phyloP scores from a whole-genome alignment of 2,329 filamentous ascomycete species.

The Magnaporthiopsis rhizophila region DNA sequence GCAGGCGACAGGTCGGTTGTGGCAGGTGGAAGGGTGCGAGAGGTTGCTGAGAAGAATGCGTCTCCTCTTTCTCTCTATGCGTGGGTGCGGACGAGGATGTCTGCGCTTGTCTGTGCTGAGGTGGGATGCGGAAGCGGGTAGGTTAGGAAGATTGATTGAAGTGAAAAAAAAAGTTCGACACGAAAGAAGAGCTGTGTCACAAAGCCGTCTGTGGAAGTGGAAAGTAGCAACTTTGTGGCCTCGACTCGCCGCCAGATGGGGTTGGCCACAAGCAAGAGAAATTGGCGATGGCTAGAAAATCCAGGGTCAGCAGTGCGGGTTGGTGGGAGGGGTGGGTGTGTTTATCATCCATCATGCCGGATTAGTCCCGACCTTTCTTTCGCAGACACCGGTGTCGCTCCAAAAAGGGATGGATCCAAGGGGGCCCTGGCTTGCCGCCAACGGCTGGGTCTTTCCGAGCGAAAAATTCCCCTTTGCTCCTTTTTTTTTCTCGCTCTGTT shows the following conservation, averaged over 20 bases:
- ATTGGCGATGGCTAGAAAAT: not conserved
- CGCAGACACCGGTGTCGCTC: not conserved
- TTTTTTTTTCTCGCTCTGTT: not conserved
- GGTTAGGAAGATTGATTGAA: not conserved
- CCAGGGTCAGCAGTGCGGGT: not conserved
- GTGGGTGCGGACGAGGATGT: not conserved
- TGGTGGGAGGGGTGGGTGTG: not conserved
- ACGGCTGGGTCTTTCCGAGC: not conserved
- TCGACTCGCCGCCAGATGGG: not conserved
- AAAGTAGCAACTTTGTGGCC: not conserved
- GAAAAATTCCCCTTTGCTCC: not conserved
- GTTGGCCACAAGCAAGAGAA: not conserved
- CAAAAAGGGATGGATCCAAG: not conserved
- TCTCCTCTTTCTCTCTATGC: not conserved
- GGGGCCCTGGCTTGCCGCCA: not conserved
- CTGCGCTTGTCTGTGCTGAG: no score
- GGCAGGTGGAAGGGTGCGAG: not conserved
- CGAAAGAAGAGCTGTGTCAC: not conserved
- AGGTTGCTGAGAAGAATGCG: not conserved
- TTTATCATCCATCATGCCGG: not conserved
- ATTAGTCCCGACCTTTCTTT: not conserved
- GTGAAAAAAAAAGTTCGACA: not conserved
- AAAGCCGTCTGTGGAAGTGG: not conserved
- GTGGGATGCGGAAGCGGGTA: no score
- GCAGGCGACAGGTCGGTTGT: constrained; percentile 3